Percentiles rank a stretch among this genome's conserved stretches.
These are phyloP conservation scores for Thecamonas trahens DNA, from an alignment of 78 protist genomes.

Conservation along the genomic window DNA sequence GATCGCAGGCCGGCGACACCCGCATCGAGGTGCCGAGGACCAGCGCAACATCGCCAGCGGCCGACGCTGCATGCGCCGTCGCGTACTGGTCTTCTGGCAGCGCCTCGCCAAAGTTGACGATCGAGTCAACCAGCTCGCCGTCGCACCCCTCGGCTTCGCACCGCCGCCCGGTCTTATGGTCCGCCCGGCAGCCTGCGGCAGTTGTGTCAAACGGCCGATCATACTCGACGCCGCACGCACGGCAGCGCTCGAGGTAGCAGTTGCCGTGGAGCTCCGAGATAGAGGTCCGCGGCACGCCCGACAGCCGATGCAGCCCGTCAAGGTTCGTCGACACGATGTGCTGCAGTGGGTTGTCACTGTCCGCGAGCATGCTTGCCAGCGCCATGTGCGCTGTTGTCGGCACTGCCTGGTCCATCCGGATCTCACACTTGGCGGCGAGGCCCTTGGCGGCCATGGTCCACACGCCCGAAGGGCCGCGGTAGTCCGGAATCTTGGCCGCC, in stretches of 20 bases:
- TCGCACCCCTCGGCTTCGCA: not conserved
- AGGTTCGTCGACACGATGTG: not conserved
- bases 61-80: not conserved
- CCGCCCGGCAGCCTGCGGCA: too few species aligned
- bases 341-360: not conserved
- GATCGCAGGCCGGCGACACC: not conserved
- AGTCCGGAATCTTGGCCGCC: conserved; percentile 21
- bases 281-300: not conserved
- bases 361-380: not conserved
- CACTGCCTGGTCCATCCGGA: not conserved
- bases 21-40: not conserved
- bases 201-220: not conserved
- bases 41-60: not conserved
- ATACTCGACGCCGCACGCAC: not conserved
- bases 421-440: not conserved
- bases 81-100: not conserved
- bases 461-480: conserved; percentile 22
- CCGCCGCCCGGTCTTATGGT: not conserved
- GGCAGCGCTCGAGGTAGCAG: conserved; percentile 4
- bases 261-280: conserved; percentile 19
- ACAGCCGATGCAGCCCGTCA: not conserved
- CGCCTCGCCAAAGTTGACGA: not conserved
- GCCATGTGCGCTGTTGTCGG: not conserved
- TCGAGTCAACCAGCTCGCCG: not conserved
- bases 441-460: conserved; percentile 6